Conservation (phyloP, 805 yeast genomes). For the Pichia exigua region DNA sequence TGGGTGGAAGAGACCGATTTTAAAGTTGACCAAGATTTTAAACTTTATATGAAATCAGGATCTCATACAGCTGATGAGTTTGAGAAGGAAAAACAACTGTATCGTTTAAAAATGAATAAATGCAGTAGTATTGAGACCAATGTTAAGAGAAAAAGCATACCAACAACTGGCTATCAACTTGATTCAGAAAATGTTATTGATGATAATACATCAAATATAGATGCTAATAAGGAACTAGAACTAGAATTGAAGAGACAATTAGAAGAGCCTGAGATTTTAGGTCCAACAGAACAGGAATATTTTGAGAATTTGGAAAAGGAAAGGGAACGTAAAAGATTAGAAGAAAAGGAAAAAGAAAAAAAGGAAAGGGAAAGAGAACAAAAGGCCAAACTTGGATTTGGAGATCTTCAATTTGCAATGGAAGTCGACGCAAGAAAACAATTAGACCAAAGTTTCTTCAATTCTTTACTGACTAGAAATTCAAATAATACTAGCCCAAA, state of each 20-base stretch:
- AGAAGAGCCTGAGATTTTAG: conserved; percentile 10
- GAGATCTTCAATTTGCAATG: conserved; percentile 16
- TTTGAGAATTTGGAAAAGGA: neutral
- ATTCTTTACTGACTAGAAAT: conserved; percentile 10
- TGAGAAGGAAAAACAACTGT: conserved; percentile 23
- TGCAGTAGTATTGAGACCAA: neutral
- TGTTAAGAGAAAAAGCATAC: neutral
- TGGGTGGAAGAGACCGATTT: conserved; percentile 29
- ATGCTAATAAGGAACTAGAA: neutral
- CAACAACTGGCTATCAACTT: neutral
- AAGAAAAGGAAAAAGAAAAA: neutral
- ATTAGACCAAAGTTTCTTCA: conserved; percentile 19
- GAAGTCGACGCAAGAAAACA: conserved; percentile 16
- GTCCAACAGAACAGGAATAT: conserved; percentile 12
- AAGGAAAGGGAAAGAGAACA: neutral
- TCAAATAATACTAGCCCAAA: neutral
- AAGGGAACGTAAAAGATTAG: neutral
- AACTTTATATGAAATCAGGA: conserved; percentile 19
- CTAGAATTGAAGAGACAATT: conserved; percentile 6
- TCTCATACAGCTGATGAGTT: conserved; percentile 24
- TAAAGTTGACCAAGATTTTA: conserved; percentile 24
- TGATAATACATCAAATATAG: neutral
- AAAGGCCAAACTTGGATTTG: conserved; percentile 1
- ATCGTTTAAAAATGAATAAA: conserved; percentile 5
- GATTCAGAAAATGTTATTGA: neutral